These are phyloP conservation scores for Ophiostoma tasmaniense DNA, from an alignment of 2,329 filamentous ascomycete species.

Conservation along the genomic window DNA sequence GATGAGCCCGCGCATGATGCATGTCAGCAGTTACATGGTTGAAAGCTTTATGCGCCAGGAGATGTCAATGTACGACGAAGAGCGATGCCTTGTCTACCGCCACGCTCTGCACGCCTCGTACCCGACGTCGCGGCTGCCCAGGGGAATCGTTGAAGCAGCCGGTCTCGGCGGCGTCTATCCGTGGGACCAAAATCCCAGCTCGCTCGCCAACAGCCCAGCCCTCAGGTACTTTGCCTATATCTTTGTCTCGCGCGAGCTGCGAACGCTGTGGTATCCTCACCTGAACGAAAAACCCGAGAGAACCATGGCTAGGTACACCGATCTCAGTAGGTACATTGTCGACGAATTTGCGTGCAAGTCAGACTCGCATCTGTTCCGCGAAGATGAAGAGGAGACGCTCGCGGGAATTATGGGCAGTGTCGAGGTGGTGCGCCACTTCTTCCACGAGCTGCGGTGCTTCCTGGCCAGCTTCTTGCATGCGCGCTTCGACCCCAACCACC, in stretches of 20 bases:
- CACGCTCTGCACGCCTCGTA: slow-evolving; percentile 67
- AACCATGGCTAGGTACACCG: too few species aligned
- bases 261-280: slow-evolving; percentile 63
- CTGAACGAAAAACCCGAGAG: too few species aligned
- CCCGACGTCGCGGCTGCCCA: slow-evolving; percentile 32
- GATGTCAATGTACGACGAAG: not conserved
- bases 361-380: slow-evolving; percentile 48
- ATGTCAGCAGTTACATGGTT: too few species aligned
- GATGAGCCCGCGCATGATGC: too few species aligned
- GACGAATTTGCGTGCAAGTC: slow-evolving; percentile 55
- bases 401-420: slow-evolving; percentile 59
- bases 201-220: slow-evolving; percentile 56
- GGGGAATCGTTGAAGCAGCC: too few species aligned
- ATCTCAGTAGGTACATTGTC: slow-evolving; percentile 39
- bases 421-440: slow-evolving; percentile 62
- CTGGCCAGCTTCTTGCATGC: slow-evolving; percentile 67
- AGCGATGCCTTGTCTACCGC: slow-evolving; percentile 61
- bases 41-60: not conserved
- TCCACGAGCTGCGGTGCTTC: slow-evolving; percentile 80
- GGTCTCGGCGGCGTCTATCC: slow-evolving; percentile 52
- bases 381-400: slow-evolving; percentile 71
- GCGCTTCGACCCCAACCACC: slow-evolving; percentile 68
- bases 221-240: slow-evolving; percentile 68
- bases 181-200: slow-evolving; percentile 26
- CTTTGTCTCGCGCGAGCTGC: slow-evolving; percentile 77